Evolutionary conservation across 768 basidiomycete species (phyloP).

Genomic region (Pleurotus pulmonarius): DNA sequence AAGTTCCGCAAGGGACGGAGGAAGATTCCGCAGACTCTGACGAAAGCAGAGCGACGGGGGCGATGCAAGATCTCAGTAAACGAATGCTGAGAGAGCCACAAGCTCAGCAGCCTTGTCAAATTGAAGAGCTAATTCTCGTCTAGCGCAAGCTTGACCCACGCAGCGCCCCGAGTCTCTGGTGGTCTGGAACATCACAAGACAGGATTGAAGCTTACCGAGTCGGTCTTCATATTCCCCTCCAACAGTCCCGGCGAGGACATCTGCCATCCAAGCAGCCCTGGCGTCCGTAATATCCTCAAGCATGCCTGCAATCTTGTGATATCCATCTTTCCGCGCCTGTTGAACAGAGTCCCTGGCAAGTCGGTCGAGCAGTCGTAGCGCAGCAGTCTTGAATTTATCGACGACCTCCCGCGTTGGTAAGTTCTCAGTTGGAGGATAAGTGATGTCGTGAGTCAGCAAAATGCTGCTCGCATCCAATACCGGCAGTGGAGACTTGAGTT

Average conservation of each 20-base stretch:
- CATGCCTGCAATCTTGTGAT: conserved; percentile 65
- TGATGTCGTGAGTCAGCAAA: conserved; percentile 34
- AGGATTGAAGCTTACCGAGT: conserved; percentile 45
- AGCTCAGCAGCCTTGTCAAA: background rate
- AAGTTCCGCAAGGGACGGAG: background rate
- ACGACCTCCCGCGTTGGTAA: conserved; percentile 52
- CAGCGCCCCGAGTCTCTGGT: background rate
- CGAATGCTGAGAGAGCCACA: no score
- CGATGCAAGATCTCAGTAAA: background rate
- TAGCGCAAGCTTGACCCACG: background rate
- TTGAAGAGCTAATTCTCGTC: background rate
- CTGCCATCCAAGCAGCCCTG: conserved; percentile 71
- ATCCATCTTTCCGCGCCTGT: conserved; percentile 58
- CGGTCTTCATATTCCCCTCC: conserved; percentile 69
- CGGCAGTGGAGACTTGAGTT: conserved; percentile 39
- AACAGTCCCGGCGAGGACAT: conserved; percentile 65
- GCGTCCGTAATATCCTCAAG: conserved; percentile 67
- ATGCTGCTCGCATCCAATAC: conserved; percentile 22
- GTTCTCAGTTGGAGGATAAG: conserved; percentile 41
- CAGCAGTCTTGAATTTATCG: conserved; percentile 66
- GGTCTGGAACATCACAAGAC: background rate
- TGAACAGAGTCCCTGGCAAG: conserved; percentile 48
- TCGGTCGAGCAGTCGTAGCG: conserved; percentile 63
- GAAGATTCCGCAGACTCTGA: background rate
- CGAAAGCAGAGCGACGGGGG: background rate